A percentile compares a stretch with the other conserved stretches of the same genome.
These are phyloP conservation scores for Didymella pinodella DNA, from an alignment of 2,329 filamentous ascomycete genomes.

Conservation along the genomic window DNA sequence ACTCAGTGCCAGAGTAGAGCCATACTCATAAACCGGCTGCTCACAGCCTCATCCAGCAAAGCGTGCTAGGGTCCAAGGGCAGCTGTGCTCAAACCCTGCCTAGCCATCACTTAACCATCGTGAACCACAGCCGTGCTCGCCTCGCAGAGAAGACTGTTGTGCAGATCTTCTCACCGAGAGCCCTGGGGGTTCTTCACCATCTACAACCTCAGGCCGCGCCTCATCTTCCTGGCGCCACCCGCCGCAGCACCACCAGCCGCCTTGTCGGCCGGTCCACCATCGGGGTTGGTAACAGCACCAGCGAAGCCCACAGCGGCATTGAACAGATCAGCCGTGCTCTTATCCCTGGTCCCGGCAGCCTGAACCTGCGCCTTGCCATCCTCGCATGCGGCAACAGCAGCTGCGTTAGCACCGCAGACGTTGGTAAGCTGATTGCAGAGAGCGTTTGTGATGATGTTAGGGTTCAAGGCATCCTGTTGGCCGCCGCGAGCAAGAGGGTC, in stretches of 20 bases:
- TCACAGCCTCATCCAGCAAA: neutral
- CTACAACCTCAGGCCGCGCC: conserved; percentile 32
- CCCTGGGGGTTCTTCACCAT: neutral
- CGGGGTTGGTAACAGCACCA: conserved; percentile 45
- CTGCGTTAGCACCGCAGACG: conserved; percentile 69
- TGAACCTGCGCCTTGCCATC: conserved; percentile 62
- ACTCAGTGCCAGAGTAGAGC: conserved; percentile 7
- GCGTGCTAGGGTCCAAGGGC: conserved; percentile 6
- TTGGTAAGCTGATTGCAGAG: conserved; percentile 74
- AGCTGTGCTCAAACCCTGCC: conserved; percentile 12
- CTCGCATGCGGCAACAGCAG: conserved; percentile 63
- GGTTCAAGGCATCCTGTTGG: conserved; percentile 74
- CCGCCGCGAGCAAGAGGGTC: conserved; percentile 67
- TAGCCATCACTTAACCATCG: neutral
- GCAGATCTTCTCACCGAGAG: no score
- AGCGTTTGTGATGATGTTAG: conserved; percentile 76
- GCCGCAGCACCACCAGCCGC: conserved; percentile 26
- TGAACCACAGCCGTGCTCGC: neutral
- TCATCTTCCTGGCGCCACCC: conserved; percentile 27
- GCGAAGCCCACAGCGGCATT: conserved; percentile 52
- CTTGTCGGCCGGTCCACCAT: conserved; percentile 38
- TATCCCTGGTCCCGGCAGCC: conserved; percentile 53
- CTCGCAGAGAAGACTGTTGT: no score
- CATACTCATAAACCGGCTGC: neutral
- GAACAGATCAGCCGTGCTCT: conserved; percentile 53